These are phyloP conservation scores for Chloranthus sessilifolius DNA, from an alignment of 164 flowering plant genomes.

Conservation along the genomic window DNA sequence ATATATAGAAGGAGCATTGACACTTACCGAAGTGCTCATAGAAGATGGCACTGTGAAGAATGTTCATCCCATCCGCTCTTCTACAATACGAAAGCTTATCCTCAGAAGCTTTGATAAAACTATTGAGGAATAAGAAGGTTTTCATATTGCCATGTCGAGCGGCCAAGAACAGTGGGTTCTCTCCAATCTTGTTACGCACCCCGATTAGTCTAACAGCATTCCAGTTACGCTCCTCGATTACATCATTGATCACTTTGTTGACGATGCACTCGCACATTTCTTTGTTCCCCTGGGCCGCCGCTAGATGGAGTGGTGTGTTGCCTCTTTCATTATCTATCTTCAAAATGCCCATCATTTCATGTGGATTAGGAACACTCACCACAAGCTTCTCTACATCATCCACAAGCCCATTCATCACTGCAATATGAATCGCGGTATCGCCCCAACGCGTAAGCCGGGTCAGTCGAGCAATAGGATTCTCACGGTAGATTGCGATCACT, in stretches of 20 bases:
- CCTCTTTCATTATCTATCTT: not conserved
- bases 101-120: no score
- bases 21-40: no score
- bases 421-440: conserved; percentile 4
- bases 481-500: not conserved
- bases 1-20: no score
- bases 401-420: not conserved
- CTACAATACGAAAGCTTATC: no score
- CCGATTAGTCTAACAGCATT: conserved; percentile 5
- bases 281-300: not conserved
- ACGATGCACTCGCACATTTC: not conserved
- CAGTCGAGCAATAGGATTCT: not conserved
- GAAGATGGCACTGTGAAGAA: no score
- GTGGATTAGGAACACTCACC: no score
- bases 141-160: conserved; percentile 13
- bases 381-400: not conserved
- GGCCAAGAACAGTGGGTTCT: conserved; percentile 23
- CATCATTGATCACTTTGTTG: no score
- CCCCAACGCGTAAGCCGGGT: not conserved
- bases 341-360: not conserved
- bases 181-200: conserved; percentile 8
- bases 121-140: conserved; percentile 10
- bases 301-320: not conserved
- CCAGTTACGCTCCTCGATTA: no score
- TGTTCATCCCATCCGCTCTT: no score